Conservation (phyloP, 306 rosid genomes). For the Corylus heterophylla region DNA sequence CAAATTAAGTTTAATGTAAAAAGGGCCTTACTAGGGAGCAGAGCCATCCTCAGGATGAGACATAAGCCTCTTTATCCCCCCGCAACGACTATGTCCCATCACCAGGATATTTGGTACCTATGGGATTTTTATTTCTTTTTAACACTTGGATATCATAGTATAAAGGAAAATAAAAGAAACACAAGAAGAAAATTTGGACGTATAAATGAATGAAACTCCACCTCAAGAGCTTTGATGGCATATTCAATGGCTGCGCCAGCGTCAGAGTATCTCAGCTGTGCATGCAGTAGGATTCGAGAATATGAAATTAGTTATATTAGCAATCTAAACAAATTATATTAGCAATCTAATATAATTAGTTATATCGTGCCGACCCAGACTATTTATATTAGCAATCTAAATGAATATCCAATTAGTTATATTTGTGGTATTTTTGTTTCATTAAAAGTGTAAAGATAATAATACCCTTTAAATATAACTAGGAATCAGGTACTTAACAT, state of each 20-base stretch:
- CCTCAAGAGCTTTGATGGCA: constrained; percentile 49
- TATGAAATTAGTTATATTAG: not conserved
- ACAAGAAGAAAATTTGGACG: not conserved
- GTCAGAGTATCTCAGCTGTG: constrained; percentile 54
- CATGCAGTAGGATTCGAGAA: not conserved
- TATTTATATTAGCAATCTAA: not conserved
- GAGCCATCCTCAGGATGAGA: constrained; percentile 49
- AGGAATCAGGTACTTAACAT: too few relatives aligned
- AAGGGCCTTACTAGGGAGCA: constrained; percentile 40
- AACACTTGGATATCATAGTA: not conserved
- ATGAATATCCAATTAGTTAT: too few relatives aligned
- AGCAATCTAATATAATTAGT: not conserved
- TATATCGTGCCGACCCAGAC: too few relatives aligned
- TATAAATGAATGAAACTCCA: not conserved
- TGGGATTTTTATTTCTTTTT: not conserved
- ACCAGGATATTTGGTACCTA: constrained; percentile 63
- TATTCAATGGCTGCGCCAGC: constrained; percentile 66
- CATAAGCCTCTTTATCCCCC: constrained; percentile 70
- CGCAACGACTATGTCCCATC: constrained; percentile 72
- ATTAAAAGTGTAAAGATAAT: too few relatives aligned
- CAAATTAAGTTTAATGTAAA: not conserved
- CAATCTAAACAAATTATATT: not conserved
- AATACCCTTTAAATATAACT: too few relatives aligned
- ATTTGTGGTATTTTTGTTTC: too few relatives aligned
- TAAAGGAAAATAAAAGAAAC: not conserved